Evolutionary conservation across 352 stramenopile genomes (phyloP), one percentile per base, ranked within the genome.

Genomic region (Globisporangium cylindrosporum): DNA sequence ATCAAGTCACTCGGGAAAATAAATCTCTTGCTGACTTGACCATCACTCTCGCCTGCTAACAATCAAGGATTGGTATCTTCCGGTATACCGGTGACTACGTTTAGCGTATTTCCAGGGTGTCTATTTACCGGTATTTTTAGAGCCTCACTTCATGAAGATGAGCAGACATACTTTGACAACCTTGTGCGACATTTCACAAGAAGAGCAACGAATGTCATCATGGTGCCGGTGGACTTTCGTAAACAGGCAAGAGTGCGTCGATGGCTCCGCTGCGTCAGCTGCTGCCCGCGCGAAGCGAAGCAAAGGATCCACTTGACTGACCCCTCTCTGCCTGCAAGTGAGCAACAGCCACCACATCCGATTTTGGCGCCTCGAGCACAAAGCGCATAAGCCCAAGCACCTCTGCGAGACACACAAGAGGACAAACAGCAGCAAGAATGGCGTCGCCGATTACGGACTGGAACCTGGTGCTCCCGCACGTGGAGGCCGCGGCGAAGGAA

Each of bases 401-500:
- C 27, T 8, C 48, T 34, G 29, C 15, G 22, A 59, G 25, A 59
- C 29, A 18, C 53, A 41, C 54, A 25, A 27, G 36, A 63, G n/a
- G 41, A 15, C 29, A 32, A 32, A 32, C 29, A 32, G 29, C 29
- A 24, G 32, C 18, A 25, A 1, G 27, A 15, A 71, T 68, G 64
- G 22, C 49, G 48, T 24, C 60, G 8, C 68, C 75, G 66, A 69
- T 79, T 34, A 46, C 72, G 41, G 72, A 74, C 46, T 86, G 76
- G 76, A 27, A 73, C 43, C 24, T 24, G 6, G 77, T 73, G 25
- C 62, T 73, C 25, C 48, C 73, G 59, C 78, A 86, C 69, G 56
- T 74, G 8, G 67, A 74, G 62, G 68, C 64, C 4, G 82, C 78
- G 48, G 67, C 54, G 22, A 53, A 38, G 0, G 80, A 89, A 49